Evolutionary conservation across 352 stramenopile genomes (phyloP).

Genomic region (Phytopythium sindhum): DNA sequence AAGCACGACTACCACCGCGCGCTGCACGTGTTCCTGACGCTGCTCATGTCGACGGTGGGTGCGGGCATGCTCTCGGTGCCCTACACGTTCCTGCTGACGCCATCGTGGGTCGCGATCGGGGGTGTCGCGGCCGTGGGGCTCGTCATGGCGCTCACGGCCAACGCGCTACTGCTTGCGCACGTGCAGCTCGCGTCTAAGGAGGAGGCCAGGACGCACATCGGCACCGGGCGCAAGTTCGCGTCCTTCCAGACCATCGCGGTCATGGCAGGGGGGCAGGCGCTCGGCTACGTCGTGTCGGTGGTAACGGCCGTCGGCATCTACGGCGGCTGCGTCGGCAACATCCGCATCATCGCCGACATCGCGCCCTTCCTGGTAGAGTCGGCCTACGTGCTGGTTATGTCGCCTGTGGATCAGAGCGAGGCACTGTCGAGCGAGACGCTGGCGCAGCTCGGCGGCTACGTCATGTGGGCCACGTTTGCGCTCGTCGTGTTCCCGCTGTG

Average conservation of each 20-base stretch:
- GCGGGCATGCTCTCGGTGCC: constrained; percentile 67
- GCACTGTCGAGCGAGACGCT: constrained; percentile 12
- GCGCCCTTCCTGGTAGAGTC: constrained; percentile 50
- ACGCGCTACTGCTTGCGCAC: constrained; percentile 53
- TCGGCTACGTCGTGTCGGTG: constrained; percentile 62
- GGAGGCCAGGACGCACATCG: constrained; percentile 40
- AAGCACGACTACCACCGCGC: constrained; percentile 32
- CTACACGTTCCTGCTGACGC: constrained; percentile 64
- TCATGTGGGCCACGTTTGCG: constrained; percentile 49
- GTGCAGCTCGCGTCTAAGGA: constrained; percentile 47
- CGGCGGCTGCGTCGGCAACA: constrained; percentile 63
- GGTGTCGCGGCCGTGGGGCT: constrained; percentile 43
- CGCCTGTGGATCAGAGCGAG: constrained; percentile 7
- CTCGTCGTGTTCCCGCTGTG: constrained; percentile 64
- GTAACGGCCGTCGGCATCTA: constrained; percentile 69
- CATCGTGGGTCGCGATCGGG: constrained; percentile 35
- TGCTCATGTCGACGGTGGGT: constrained; percentile 77
- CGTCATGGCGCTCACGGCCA: constrained; percentile 57
- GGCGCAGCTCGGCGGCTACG: constrained; percentile 30
- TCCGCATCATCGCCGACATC: constrained; percentile 70
- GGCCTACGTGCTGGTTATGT: constrained; percentile 18
- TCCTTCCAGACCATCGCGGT: constrained; percentile 70
- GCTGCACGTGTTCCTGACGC: constrained; percentile 68
- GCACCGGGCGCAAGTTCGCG: constrained; percentile 42
- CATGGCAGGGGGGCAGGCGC: constrained; percentile 36